phyloP scores from a whole-genome alignment of 352 stramenopile genomes.

The Pythium rhizo-oryzae region DNA sequence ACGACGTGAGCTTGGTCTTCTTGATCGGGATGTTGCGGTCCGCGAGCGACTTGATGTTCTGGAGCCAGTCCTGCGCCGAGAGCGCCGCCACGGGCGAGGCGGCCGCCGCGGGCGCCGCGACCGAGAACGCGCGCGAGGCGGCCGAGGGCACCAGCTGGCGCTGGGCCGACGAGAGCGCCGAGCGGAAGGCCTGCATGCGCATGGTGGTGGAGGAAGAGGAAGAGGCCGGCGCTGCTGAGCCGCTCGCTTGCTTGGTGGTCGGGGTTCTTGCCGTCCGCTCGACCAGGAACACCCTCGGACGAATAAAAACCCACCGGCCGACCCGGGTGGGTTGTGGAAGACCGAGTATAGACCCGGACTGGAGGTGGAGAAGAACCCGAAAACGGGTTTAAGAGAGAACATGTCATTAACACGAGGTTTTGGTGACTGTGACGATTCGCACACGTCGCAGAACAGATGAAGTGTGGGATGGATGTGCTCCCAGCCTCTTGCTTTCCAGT shows the following conservation, averaged over 20 bases:
- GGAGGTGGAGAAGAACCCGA: background rate
- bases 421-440: background rate
- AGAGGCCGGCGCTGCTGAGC: conserved; percentile 74
- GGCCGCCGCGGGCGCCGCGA: conserved; percentile 20
- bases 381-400: background rate
- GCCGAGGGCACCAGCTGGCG: conserved; percentile 43
- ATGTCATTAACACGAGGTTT: background rate
- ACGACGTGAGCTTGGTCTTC: conserved; percentile 82
- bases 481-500: background rate
- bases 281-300: background rate
- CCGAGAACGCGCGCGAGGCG: conserved; percentile 38
- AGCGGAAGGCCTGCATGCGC: conserved; percentile 74
- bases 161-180: conserved; percentile 51
- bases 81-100: conserved; percentile 26
- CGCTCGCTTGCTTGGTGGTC: conserved; percentile 3
- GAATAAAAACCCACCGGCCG: background rate
- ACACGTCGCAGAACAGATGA: conserved; percentile 7
- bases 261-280: background rate
- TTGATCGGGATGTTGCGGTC: conserved; percentile 83
- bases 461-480: background rate
- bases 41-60: conserved; percentile 75
- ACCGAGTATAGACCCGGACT: background rate
- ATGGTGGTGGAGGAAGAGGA: conserved; percentile 28
- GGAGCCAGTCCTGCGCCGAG: conserved; percentile 77
- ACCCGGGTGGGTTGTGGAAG: background rate